A percentile compares a stretch with the other conserved stretches of the same genome.
Evolutionary conservation across 2,329 filamentous ascomycete species (phyloP).

Genomic region (Colletotrichum sp.): DNA sequence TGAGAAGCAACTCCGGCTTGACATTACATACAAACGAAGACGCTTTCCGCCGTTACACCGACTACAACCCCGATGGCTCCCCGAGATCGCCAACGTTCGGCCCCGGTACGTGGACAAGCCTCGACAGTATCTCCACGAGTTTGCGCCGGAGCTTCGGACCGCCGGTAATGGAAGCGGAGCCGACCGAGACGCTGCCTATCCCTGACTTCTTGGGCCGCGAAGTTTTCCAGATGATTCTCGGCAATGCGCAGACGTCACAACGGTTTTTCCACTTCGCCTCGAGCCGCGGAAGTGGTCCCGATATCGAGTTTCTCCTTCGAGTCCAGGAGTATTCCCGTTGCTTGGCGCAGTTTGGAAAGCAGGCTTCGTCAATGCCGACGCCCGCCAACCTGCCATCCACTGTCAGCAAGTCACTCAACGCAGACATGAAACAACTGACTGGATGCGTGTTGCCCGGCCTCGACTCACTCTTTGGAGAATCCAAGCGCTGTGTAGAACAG

Average conservation of each 20-base stretch:
- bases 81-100: constrained; percentile 28
- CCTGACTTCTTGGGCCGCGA: constrained; percentile 55
- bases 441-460: constrained; percentile 49
- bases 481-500: constrained; percentile 47
- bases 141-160: constrained; percentile 14
- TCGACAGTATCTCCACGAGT: constrained; percentile 21
- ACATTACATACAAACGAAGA: constrained; percentile 48
- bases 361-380: constrained; percentile 41
- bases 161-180: not conserved
- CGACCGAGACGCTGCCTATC: constrained; percentile 28
- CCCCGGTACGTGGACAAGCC: constrained; percentile 20
- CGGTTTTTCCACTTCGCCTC: constrained; percentile 56
- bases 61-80: constrained; percentile 47
- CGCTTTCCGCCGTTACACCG: constrained; percentile 49
- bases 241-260: constrained; percentile 50
- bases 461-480: constrained; percentile 47
- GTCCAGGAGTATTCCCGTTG: constrained; percentile 51
- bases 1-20: constrained; percentile 53
- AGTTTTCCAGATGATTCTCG: constrained; percentile 54
- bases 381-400: constrained; percentile 46
- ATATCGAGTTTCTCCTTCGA: constrained; percentile 57
- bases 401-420: constrained; percentile 44
- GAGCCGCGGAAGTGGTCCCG: constrained; percentile 48
- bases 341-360: constrained; percentile 47
- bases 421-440: constrained; percentile 51